Base-by-base conservation (phyloP, 768 basidiomycete genomes). In the Amanita rimosa region DNA sequence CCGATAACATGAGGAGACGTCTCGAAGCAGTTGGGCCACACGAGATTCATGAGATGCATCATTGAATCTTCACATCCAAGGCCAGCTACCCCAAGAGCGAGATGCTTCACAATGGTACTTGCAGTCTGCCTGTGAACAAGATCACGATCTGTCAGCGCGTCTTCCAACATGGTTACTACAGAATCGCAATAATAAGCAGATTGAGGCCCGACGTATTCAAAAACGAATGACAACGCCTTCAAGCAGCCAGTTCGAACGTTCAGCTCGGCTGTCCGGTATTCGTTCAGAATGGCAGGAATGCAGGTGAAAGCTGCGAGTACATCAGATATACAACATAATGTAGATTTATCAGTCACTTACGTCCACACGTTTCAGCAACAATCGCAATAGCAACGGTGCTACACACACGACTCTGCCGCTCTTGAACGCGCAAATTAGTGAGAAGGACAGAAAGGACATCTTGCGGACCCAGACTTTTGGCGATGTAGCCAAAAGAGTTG, bases 1-100 rank as follows among this genome's bases (percentile, higher is more conserved):
- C 91, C 92, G 53, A 98, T 97, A 52, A 99, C 94, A 67, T 99
- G 96, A 4, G 96, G 96, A 11, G 86, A 91, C 1, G 94, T 95
- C 70, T 97, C 95, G 64, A 97, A 98, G 65, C 93, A 94, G 62
- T 98, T 98, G 1, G 96, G 96, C 94, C 94, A 98, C 11, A 98
- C 88, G 22, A 99, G 78, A 63, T 99, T 99, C 84, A 98, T 90
- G 43, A 98, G 67, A 60, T 99, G 96, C 46, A 92, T 76, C 81
- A 98, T 89, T 10, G 95, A 95, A 66, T 99, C 96, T 67, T 99
- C 96, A 58, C 92, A 94, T 1, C 96, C 95, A 22, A 98, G 76
- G 40, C 96, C 96, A 1, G 96, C 94, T 5, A 96, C 93, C 37
- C 96, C 96, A 26, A 99, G 78, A 3, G 96, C 92, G 39, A 99